Evolutionary conservation across 2,329 filamentous ascomycete species (phyloP).

Genomic region (Colletotrichum spinosum): DNA sequence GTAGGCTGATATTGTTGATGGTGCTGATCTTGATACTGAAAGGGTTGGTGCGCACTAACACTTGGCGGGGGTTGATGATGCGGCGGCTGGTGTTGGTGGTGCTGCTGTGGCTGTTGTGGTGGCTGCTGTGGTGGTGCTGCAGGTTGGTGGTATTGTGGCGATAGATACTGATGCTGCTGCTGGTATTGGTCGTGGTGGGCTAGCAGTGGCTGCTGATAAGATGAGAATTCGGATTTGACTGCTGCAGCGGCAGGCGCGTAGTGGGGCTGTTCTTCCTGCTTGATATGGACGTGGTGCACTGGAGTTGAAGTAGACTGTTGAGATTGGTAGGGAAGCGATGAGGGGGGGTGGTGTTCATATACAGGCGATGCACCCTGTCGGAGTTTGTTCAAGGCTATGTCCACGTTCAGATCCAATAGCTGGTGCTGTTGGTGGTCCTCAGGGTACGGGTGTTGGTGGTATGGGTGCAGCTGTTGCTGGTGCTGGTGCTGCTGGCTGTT

Average conservation of each 20-base stretch:
- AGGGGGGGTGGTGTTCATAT: conserved; percentile 37
- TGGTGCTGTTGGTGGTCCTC: conserved; percentile 40
- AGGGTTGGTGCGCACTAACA: conserved; percentile 29
- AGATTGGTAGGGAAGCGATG: conserved; percentile 34
- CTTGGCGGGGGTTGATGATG: conserved; percentile 33
- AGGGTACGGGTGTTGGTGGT: conserved; percentile 42
- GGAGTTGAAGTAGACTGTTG: conserved; percentile 36
- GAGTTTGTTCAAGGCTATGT: conserved; percentile 21
- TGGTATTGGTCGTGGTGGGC: conserved; percentile 48
- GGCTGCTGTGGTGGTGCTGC: conserved; percentile 33
- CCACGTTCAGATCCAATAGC: too few relatives aligned
- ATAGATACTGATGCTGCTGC: conserved; percentile 39
- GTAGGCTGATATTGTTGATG: conserved; percentile 28
- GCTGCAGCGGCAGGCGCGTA: conserved; percentile 36
- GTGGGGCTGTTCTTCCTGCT: conserved; percentile 36
- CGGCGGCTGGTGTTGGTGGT: conserved; percentile 40
- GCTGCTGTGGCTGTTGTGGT: conserved; percentile 38
- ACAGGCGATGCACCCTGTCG: conserved; percentile 31
- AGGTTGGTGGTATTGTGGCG: conserved; percentile 39
- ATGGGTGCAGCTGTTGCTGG: conserved; percentile 12
- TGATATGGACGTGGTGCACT: conserved; percentile 29
- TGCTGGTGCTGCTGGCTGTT: conserved; percentile 35
- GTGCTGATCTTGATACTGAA: conserved; percentile 30
- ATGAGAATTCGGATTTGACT: conserved; percentile 32
- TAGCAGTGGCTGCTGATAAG: conserved; percentile 38